Evolutionary conservation across 192 early-diverging fungal species (phyloP).

Genomic region (Backusella liffmaniae): DNA sequence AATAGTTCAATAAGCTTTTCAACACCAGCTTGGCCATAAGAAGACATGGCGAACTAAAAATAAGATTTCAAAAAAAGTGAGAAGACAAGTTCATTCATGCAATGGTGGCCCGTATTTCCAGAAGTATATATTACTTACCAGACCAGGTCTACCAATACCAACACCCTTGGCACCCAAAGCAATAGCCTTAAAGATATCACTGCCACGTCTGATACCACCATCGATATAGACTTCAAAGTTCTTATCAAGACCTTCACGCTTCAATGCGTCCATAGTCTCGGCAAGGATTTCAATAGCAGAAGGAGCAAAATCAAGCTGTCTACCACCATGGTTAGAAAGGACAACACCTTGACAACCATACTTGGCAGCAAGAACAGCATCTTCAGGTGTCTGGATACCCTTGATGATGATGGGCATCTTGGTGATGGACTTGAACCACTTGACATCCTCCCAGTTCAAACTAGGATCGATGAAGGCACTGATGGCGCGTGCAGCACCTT

Average conservation of each 20-base stretch:
- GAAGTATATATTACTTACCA: conserved; percentile 32
- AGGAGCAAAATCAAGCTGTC: conserved; percentile 82
- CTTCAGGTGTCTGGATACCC: conserved; percentile 88
- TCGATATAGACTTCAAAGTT: conserved; percentile 90
- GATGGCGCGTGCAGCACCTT: conserved; percentile 71
- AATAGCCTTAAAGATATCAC: conserved; percentile 95
- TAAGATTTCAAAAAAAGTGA: not conserved
- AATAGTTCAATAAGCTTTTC: conserved; percentile 71
- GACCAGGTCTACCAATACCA: conserved; percentile 77
- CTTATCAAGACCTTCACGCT: conserved; percentile 40
- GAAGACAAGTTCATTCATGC: not conserved
- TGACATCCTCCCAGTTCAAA: conserved; percentile 85
- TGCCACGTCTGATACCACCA: conserved; percentile 88
- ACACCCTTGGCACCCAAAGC: conserved; percentile 92
- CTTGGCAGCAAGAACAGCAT: conserved; percentile 82
- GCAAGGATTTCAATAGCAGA: conserved; percentile 80
- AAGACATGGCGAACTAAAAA: conserved; percentile 57
- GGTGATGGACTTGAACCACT: conserved; percentile 85
- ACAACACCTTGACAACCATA: conserved; percentile 83
- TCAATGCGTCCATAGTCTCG: conserved; percentile 81
- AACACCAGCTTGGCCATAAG: conserved; percentile 87
- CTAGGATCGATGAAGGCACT: conserved; percentile 79
- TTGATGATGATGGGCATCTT: conserved; percentile 88
- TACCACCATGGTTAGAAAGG: conserved; percentile 95
- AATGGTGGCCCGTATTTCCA: not conserved